A percentile compares a stretch with the other conserved stretches of the same genome.
Conservation (phyloP, 2,329 filamentous ascomycete genomes). For the Simplicillium sp. region DNA sequence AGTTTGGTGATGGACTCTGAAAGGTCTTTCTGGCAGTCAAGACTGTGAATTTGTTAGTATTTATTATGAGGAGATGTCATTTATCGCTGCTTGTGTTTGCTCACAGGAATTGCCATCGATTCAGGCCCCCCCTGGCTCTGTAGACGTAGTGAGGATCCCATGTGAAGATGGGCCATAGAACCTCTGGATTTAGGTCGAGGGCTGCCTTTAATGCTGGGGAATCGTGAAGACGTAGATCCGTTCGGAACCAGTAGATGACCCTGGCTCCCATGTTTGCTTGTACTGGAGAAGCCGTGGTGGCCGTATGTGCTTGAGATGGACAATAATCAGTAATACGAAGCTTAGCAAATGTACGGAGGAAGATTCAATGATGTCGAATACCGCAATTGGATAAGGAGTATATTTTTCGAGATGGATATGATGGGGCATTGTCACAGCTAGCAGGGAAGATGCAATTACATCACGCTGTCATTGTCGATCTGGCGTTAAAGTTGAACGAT, state of each 20-base stretch:
- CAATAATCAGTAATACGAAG: too few species aligned
- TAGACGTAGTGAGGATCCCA: slow-evolving; percentile 80
- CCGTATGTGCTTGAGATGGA: too few species aligned
- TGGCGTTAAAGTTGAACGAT: too few species aligned
- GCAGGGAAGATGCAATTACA: too few species aligned
- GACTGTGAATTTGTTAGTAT: slow-evolving; percentile 22
- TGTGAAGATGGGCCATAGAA: slow-evolving; percentile 67
- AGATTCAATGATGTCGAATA: too few species aligned
- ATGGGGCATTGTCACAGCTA: too few species aligned
- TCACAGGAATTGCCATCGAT: slow-evolving; percentile 65
- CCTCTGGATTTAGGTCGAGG: slow-evolving; percentile 57
- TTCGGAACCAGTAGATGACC: slow-evolving; percentile 72
- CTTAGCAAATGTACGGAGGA: too few species aligned
- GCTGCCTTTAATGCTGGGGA: slow-evolving; percentile 66
- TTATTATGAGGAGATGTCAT: not conserved
- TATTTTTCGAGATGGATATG: too few species aligned
- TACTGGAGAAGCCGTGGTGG: not conserved
- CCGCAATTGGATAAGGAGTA: too few species aligned
- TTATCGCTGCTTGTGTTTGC: slow-evolving; percentile 8
- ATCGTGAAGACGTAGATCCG: slow-evolving; percentile 68
- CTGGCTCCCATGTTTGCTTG: slow-evolving; percentile 18
- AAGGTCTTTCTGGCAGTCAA: slow-evolving; percentile 66
- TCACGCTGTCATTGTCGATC: too few species aligned
- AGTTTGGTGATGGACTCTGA: slow-evolving; percentile 56
- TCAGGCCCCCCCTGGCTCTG: slow-evolving; percentile 57